A percentile compares a stretch with the other conserved stretches of the same genome.
phyloP scores from a whole-genome alignment of 2,329 filamentous ascomycete genomes.

The Pseudogymnoascus sp. region DNA sequence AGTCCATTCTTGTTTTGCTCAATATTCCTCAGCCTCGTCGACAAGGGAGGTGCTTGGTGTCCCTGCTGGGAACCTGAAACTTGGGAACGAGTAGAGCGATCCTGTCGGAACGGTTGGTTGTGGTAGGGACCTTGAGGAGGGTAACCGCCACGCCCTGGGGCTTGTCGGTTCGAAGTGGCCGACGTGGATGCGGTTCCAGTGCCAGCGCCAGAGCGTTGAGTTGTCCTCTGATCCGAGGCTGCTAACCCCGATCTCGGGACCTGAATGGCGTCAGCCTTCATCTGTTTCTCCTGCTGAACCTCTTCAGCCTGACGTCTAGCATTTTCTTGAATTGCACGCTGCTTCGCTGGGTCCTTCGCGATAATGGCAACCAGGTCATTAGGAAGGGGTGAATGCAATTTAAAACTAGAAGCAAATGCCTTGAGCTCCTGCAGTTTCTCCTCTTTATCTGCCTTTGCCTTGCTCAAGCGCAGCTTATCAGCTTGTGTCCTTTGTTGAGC shows the following conservation, averaged over 20 bases:
- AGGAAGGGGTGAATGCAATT: slow-evolving; percentile 86
- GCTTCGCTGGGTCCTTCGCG: slow-evolving; percentile 92
- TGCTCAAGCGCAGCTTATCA: slow-evolving; percentile 49
- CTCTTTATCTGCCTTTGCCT: slow-evolving; percentile 70
- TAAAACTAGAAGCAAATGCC: slow-evolving; percentile 91
- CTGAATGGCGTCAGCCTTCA: slow-evolving; percentile 34
- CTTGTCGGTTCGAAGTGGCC: slow-evolving; percentile 22
- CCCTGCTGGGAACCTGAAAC: slow-evolving; percentile 5
- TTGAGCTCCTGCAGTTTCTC: slow-evolving; percentile 90
- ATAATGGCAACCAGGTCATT: slow-evolving; percentile 88
- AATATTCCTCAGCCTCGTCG: slow-evolving; percentile 21
- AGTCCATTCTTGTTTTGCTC: slow-evolving; percentile 16
- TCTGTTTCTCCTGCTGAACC: slow-evolving; percentile 30
- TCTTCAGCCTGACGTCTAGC: slow-evolving; percentile 69
- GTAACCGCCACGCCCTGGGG: slow-evolving; percentile 29
- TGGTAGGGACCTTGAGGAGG: slow-evolving; percentile 34
- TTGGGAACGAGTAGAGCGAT: slow-evolving; percentile 21
- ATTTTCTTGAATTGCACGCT: slow-evolving; percentile 86
- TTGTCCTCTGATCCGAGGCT: slow-evolving; percentile 33
- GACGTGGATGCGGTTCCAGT: slow-evolving; percentile 30
- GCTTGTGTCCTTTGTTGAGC: slow-evolving; percentile 46
- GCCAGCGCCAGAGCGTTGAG: slow-evolving; percentile 37
- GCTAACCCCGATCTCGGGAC: background rate
- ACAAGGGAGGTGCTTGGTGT: slow-evolving; percentile 17
- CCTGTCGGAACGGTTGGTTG: slow-evolving; percentile 29